Percentiles rank a stretch among this genome's conserved stretches.
Evolutionary conservation across 805 yeast genomes (phyloP).

Genomic region (Nakazawaea peltata): DNA sequence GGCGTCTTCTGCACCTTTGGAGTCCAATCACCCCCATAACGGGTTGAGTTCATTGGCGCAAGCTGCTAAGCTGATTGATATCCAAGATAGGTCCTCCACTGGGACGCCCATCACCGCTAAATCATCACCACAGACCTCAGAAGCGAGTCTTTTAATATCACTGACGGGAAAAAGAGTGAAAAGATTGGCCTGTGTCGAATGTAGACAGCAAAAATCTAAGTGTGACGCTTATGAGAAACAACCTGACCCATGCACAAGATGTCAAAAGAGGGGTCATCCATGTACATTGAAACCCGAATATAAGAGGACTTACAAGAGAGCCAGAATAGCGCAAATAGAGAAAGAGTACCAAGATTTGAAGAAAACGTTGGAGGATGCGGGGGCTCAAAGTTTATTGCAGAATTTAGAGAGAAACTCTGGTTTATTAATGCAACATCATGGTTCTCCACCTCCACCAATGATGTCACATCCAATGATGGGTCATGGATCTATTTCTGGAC

Average conservation of each 20-base stretch:
- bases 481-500: slow-evolving; percentile 8
- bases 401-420: slow-evolving; percentile 9
- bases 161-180: slow-evolving; percentile 23
- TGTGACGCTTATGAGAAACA: slow-evolving; percentile 77
- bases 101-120: not conserved
- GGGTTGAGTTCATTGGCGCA: slow-evolving; percentile 10
- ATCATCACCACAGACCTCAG: not conserved
- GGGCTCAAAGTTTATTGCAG: slow-evolving; percentile 10
- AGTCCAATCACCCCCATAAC: too few species aligned
- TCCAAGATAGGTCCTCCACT: slow-evolving; percentile 1
- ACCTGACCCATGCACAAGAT: slow-evolving; percentile 79
- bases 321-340: slow-evolving; percentile 75
- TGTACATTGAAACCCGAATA: slow-evolving; percentile 77
- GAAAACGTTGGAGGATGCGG: slow-evolving; percentile 31
- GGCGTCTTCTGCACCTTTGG: too few species aligned
- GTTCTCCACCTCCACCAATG: slow-evolving; percentile 11
- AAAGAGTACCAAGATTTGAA: slow-evolving; percentile 67
- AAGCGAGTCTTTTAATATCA: not conserved
- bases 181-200: slow-evolving; percentile 87
- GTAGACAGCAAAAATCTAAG: slow-evolving; percentile 89
- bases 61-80: slow-evolving; percentile 7
- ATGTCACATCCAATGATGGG: slow-evolving; percentile 1
- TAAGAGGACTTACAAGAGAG: slow-evolving; percentile 85
- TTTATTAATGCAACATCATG: slow-evolving; percentile 6
- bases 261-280: slow-evolving; percentile 56